A percentile compares a stretch with the other conserved stretches of the same genome.
Conservation (phyloP, 176 grass and related monocot species). For the Metroxylon sagu region DNA sequence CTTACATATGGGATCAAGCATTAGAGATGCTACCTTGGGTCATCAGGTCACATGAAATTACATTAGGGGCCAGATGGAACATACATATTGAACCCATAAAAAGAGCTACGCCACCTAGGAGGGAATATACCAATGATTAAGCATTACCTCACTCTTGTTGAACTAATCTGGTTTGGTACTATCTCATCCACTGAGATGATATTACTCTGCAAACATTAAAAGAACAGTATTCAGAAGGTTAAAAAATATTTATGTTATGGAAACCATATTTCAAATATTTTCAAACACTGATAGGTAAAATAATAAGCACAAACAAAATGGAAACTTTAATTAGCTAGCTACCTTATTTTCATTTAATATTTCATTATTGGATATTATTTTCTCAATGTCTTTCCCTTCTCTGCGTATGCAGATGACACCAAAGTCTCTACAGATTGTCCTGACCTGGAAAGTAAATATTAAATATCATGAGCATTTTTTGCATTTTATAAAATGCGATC, state of each 20-base stretch:
- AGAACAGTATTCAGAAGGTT: conserved; percentile 2
- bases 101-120: too few relatives aligned
- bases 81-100: too few relatives aligned
- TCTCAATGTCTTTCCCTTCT: conserved; percentile 62
- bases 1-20: too few relatives aligned
- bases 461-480: conserved; percentile 5
- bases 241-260: too few relatives aligned
- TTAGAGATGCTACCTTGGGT: too few relatives aligned
- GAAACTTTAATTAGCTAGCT: background rate
- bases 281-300: too few relatives aligned
- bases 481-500: background rate
- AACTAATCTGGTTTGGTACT: conserved; percentile 86
- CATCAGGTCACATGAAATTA: too few relatives aligned
- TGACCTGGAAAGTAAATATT: conserved; percentile 30
- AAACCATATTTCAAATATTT: too few relatives aligned
- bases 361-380: conserved; percentile 42
- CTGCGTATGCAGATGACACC: conserved; percentile 61
- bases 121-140: background rate
- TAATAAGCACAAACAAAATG: too few relatives aligned
- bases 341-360: conserved; percentile 59
- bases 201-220: conserved; percentile 38
- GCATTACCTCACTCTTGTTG: conserved; percentile 80
- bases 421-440: conserved; percentile 65
- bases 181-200: conserved; percentile 75
- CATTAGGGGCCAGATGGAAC: too few relatives aligned